phyloP scores from a whole-genome alignment of 306 rosid species.

The Vigna trinervia region DNA sequence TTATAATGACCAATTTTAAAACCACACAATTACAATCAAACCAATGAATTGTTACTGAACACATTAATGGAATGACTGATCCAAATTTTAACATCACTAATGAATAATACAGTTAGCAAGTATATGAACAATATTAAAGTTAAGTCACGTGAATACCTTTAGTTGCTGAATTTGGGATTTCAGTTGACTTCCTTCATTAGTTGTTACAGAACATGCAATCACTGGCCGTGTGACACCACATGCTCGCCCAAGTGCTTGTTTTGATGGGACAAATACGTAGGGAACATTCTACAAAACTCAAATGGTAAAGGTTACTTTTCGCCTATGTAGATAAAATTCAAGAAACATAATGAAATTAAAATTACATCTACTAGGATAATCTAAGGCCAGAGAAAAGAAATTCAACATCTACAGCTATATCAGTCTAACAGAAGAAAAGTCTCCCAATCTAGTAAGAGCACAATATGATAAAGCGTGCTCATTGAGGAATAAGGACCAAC shows the following conservation, averaged over 20 bases:
- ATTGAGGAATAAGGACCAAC: background rate
- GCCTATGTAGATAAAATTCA: background rate
- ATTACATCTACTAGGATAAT: background rate
- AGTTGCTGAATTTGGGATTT: slow-evolving; percentile 88
- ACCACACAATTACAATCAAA: background rate
- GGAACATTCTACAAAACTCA: slow-evolving; percentile 77
- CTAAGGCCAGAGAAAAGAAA: background rate
- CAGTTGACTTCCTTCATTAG: slow-evolving; percentile 94
- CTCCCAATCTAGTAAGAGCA: background rate
- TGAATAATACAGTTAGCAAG: background rate
- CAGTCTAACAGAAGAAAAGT: background rate
- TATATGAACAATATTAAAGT: background rate
- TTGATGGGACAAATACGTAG: slow-evolving; percentile 85
- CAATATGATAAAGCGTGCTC: background rate
- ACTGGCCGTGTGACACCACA: slow-evolving; percentile 97
- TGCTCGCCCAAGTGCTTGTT: slow-evolving; percentile 96
- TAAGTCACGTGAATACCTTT: slow-evolving; percentile 58
- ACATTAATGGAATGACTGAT: background rate
- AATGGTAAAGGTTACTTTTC: slow-evolving; percentile 5
- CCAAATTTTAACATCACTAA: background rate
- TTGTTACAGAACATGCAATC: slow-evolving; percentile 89
- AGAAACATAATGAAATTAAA: slow-evolving; percentile 20
- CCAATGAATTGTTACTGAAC: background rate
- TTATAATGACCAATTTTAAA: background rate
- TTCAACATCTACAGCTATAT: background rate